These are phyloP conservation scores for Rauvolfia tetraphylla DNA, from an alignment of 257 asterid genomes.

Conservation along the genomic window DNA sequence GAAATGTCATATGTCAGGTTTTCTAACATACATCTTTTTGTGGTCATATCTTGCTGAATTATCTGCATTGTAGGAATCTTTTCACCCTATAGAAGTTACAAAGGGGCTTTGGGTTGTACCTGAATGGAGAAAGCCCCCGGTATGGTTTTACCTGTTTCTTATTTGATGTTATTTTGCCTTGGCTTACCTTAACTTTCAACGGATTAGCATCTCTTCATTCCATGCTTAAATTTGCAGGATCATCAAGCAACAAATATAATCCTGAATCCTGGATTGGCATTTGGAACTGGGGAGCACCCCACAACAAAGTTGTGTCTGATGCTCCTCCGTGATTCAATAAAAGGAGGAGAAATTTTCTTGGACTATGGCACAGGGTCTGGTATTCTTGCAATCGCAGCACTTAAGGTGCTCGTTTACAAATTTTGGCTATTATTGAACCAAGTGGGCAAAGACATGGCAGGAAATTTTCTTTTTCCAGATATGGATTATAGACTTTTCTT, in stretches of 20 bases:
- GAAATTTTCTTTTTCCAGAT: neutral
- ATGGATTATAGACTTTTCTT: neutral
- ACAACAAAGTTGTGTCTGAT: slow-evolving; percentile 82
- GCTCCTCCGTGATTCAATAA: slow-evolving; percentile 55
- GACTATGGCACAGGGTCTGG: slow-evolving; percentile 98
- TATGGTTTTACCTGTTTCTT: slow-evolving; percentile 38
- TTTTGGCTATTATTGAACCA: neutral
- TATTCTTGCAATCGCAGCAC: slow-evolving; percentile 86
- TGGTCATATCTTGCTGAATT: neutral
- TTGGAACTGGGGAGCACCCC: slow-evolving; percentile 97
- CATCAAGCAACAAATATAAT: slow-evolving; percentile 67
- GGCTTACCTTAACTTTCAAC: neutral
- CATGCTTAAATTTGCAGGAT: slow-evolving; percentile 39
- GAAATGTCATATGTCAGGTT: neutral
- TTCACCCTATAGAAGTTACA: slow-evolving; percentile 66
- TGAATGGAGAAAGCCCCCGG: slow-evolving; percentile 80
- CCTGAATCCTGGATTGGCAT: slow-evolving; percentile 90
- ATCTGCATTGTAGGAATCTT: slow-evolving; percentile 57
- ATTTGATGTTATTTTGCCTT: slow-evolving; percentile 3
- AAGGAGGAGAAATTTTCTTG: slow-evolving; percentile 80
- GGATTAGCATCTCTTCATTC: neutral
- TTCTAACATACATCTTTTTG: neutral
- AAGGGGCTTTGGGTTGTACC: slow-evolving; percentile 94
- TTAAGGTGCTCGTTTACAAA: slow-evolving; percentile 50
- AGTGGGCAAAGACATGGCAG: neutral